phyloP scores from a whole-genome alignment of 2,329 filamentous ascomycete species.

The Trichophaea hybrida region DNA sequence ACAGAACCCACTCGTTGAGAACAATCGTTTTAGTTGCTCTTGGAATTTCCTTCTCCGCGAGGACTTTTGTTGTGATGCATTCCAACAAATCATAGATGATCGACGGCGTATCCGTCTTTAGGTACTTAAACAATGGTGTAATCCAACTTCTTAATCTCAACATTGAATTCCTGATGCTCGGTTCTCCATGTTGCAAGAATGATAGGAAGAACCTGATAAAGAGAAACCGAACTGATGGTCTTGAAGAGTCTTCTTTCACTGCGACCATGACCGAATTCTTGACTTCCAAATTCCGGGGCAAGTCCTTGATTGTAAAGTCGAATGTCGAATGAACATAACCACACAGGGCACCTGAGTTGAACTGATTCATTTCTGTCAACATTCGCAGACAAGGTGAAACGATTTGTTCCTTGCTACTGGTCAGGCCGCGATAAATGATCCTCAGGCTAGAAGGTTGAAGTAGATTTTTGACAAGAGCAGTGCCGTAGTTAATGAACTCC shows the following conservation, averaged over 20 bases:
- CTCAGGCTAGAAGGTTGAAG: conserved; percentile 69
- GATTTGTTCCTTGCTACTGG: conserved; percentile 70
- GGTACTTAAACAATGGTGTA: conserved; percentile 56
- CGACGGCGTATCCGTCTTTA: conserved; percentile 63
- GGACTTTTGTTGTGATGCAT: conserved; percentile 52
- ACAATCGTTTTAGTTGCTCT: conserved; percentile 60
- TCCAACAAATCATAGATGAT: conserved; percentile 62
- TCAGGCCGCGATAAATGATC: conserved; percentile 62
- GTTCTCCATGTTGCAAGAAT: conserved; percentile 62
- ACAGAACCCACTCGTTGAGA: conserved; percentile 59
- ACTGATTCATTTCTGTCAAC: conserved; percentile 67
- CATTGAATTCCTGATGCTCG: conserved; percentile 66
- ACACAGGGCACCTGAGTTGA: conserved; percentile 73
- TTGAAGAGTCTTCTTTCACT: conserved; percentile 46
- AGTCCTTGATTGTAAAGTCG: conserved; percentile 61
- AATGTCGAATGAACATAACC: conserved; percentile 62
- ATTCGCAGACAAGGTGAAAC: conserved; percentile 79
- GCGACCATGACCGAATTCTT: conserved; percentile 15
- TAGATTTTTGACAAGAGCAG: conserved; percentile 66
- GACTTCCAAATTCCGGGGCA: conserved; percentile 67
- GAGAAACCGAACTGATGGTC: conserved; percentile 68
- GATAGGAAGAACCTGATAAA: conserved; percentile 68
- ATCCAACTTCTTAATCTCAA: conserved; percentile 59
- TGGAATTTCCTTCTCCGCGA: conserved; percentile 60
- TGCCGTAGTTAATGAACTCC: conserved; percentile 59